Base-by-base conservation (phyloP, 305 asterid genomes). In the Nicotiana rustica region DNA sequence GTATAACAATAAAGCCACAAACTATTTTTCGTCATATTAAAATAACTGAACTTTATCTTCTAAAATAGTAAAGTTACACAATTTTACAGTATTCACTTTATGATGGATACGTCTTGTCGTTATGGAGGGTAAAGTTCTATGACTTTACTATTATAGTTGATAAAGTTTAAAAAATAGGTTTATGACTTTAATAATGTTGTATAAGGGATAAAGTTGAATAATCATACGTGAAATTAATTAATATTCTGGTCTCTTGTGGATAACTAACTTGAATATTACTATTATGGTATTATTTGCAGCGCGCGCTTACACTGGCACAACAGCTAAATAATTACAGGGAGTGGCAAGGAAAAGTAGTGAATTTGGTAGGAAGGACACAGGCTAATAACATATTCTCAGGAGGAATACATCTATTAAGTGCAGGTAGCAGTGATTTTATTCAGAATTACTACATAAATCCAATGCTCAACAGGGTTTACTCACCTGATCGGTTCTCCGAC, bases 391-490 rank as follows among this genome's bases (percentile, higher is more conserved):
- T 95, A 47, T 85, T 96, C 65, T 90, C 97, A 13, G 92, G 92
- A 47, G 97, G 89, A 59, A 88, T 96, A 62, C 93, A 96, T 79
- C 91, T 96, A 35, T 36, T 93, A 61, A 92, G 97, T 73, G 97
- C 97, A 10, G 98, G 99, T 1, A 96, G 92, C 92, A 96, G 98
- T 78, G 99, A 96, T 86, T 94, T 90, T 86, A 86, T 94, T 33
- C 99, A 94, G 89, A 94, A 96, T 78, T 96, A 93, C 82, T 92
- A 96, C 90, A 87, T 93, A 18, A 92, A 92, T 64, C 96, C 97
- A 7, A 5, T 94, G 12, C 90, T 96, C 85, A 92, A 92, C 86
- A 83, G 83, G 41, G 47, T 35, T 64, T 88, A 85, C 85, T 41
- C 93, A 17, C 88, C 97, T 0, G 98, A 93, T 78, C 92, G 86